Base-by-base conservation (phyloP, 176 grass and related monocot genomes). In the Paspalum notatum region DNA sequence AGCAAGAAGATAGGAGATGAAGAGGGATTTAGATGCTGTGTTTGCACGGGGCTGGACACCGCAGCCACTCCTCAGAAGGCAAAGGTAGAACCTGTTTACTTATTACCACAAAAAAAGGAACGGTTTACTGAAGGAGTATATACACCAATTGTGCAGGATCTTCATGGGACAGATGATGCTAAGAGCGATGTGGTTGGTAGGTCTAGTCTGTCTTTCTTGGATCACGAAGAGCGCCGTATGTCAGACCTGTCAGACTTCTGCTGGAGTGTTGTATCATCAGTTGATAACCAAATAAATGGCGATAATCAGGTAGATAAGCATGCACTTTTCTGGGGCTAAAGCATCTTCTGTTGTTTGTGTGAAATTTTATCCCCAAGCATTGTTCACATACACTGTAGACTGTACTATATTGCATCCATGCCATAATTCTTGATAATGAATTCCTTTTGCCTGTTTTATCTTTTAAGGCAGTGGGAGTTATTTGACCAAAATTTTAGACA, bases 161-260 rank as follows among this genome's bases (percentile, higher is more conserved):
- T 68, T 5, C 64, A 5, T 78, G 59, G 64, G 65, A 48, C 41
- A 15, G 78, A 82, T 63, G 84, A 81, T 84, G 26, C 59, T 66
- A 83, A 65, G 42, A 76, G 85, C 32, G 79, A 76, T 53, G 38
- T 49, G 7, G 21, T 52, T 62, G 85, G 91, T 25, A 72, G 64
- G 32, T 72, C 60, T 46, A 82, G 64, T 39, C 24, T 76, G 51
- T 72, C 76, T 75, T 80, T 78, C 63, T 71, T 83, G n/a, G 92
- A 98, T 17, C 88, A 85, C n/a, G 92, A 98, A 40, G 92, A 98
- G 69, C 88, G 90, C 2, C 80, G 95, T 24, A 91, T 98, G 83
- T 98, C 95, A 58, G 92, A 98, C 62, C 81, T 98, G 40, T 98
- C 92, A 50, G 95, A 98, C 78, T 87, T 98, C 71, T 91, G 85